A percentile compares a stretch with the other conserved stretches of the same genome.
Evolutionary conservation across 2,329 filamentous ascomycete genomes (phyloP).

Genomic region (Fusarium secorum): DNA sequence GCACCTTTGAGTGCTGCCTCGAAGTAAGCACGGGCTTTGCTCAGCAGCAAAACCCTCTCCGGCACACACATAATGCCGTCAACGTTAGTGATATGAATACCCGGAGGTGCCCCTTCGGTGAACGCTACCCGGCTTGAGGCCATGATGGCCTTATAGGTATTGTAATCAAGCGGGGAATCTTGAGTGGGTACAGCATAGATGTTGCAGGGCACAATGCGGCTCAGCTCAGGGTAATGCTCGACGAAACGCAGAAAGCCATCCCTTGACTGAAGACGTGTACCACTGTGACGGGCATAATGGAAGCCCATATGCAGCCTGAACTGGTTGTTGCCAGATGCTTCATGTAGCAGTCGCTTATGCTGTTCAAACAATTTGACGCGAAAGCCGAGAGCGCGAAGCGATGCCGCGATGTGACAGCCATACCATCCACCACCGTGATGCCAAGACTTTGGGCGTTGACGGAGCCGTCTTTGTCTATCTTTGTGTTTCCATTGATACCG

Average conservation of each 20-base stretch:
- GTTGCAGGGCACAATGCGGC: not conserved
- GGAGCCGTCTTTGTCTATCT: not conserved
- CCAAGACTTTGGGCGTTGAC: not conserved
- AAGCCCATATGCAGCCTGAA: constrained; percentile 2
- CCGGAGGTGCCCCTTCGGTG: not conserved
- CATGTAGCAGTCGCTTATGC: not conserved
- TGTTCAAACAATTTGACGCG: not conserved
- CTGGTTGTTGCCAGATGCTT: constrained; percentile 8
- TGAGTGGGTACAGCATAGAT: not conserved
- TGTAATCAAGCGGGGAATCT: not conserved
- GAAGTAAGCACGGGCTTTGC: not conserved
- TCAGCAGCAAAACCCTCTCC: not conserved
- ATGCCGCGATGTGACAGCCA: not conserved
- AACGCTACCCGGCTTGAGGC: not conserved
- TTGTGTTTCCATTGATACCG: not conserved
- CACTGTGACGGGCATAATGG: constrained; percentile 5
- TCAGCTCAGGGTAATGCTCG: not conserved
- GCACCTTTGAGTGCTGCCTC: not conserved
- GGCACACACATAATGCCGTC: not conserved
- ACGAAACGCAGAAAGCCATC: not conserved
- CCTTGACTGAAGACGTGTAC: not conserved
- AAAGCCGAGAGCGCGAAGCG: not conserved
- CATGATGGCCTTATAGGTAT: not conserved
- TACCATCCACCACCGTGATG: constrained; percentile 1
- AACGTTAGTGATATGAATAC: not conserved